phyloP scores from a whole-genome alignment of 345 rosid species.

The Murraya paniculata region DNA sequence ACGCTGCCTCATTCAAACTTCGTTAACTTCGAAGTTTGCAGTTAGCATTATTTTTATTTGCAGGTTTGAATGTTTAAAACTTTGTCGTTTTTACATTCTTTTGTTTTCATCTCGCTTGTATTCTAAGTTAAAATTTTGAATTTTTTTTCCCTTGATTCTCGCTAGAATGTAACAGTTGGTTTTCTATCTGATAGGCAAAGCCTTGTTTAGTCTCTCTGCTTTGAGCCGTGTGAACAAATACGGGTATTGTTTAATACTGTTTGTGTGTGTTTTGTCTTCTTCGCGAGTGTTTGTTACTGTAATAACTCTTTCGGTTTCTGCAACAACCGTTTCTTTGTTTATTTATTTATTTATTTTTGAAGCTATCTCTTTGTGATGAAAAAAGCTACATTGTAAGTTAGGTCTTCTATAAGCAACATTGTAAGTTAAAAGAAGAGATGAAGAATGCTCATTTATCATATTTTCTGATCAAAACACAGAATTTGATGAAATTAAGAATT shows the following conservation, averaged over 20 bases:
- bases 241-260: background rate
- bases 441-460: background rate
- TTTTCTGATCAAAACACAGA: background rate
- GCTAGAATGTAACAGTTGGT: conserved; percentile 9
- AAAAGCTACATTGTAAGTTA: background rate
- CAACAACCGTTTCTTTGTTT: background rate
- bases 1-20: conserved; percentile 36
- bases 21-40: conserved; percentile 43
- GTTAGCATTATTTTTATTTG: background rate
- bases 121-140: background rate
- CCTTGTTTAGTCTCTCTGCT: conserved; percentile 31
- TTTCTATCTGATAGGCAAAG: background rate
- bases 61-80: conserved; percentile 22
- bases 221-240: conserved; percentile 9
- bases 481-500: background rate
- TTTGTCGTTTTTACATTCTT: conserved; percentile 47
- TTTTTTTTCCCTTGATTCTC: conserved; percentile 16
- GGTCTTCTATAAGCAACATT: background rate
- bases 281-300: background rate
- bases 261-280: background rate
- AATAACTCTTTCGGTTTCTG: conserved; percentile 2
- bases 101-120: conserved; percentile 19
- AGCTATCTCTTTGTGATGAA: background rate
- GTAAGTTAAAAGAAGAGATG: background rate
- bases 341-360: background rate